Base-by-base conservation (phyloP, 2,329 filamentous ascomycete species). In the Talaromyces atroroseus region DNA sequence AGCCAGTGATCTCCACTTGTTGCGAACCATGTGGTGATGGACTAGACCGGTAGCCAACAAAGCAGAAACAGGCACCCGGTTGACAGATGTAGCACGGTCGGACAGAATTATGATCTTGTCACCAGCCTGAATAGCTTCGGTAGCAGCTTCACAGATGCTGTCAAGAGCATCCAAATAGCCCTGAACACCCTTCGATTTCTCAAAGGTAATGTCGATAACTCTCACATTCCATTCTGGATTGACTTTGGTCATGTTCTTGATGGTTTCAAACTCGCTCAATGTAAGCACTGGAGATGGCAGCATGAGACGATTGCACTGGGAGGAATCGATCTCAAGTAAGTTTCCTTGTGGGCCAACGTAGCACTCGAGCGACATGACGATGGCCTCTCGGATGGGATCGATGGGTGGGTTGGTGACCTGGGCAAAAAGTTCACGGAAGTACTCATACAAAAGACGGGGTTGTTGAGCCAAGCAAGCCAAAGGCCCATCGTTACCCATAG, bases 341-440 rank as follows among this genome's bases (percentile, higher is more conserved):
- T 97, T 97, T 58, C 92, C 92, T 75, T 97, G 92, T 47, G 92
- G 92, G 49, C 92, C 92, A 64, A 97, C 89, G 70, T 96, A 97
- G 67, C 92, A 95, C 71, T 96, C 92, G 42, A 97, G 78, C 56
- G 92, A 96, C 92, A 97, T 97, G 74, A 97, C 92, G 67, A 96
- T 94, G 26, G 92, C 92, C 80, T 97, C 92, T 74, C 92, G 84
- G 65, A 97, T 97, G 32, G 92, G 92, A 69, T 97, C 92, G 68
- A 97, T 97, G 14, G 92, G 92, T 64, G 92, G 92, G 74, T 97
- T 97, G 60, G 92, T 97, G 71, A 97, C 92, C 77, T 97, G 92
- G 10, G 92, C 92, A 72, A 97, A 97, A 45, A 97, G 86, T 78
- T 97, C 90, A 61, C 92, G 86, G 86, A 97, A 97, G 77, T 97